phyloP scores from a whole-genome alignment of 208 protist genomes.

The Crithidia sp. region DNA sequence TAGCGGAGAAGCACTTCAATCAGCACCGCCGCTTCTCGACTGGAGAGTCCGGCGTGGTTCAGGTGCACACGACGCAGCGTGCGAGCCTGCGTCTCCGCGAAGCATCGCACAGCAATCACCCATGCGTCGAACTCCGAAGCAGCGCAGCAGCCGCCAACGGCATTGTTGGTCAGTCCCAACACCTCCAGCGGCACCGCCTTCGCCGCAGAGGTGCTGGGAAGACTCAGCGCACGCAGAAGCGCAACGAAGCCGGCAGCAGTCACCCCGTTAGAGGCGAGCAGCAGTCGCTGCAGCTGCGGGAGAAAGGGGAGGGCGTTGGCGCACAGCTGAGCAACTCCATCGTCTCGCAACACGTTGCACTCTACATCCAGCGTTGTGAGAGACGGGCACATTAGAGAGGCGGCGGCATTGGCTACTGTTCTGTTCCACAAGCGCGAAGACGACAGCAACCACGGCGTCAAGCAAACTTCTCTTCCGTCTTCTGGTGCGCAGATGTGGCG shows the following conservation, averaged over 20 bases:
- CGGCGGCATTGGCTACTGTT: not conserved
- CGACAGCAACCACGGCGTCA: conserved; percentile 12
- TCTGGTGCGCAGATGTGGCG: conserved; percentile 6
- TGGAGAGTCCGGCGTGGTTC: conserved; percentile 38
- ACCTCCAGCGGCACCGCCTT: conserved; percentile 14
- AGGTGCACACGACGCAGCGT: conserved; percentile 47
- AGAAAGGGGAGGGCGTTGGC: conserved; percentile 13
- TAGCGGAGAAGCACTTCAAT: conserved; percentile 20
- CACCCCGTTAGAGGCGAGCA: conserved; percentile 34
- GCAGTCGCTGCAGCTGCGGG: conserved; percentile 29
- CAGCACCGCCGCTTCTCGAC: conserved; percentile 17
- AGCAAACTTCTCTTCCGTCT: not conserved
- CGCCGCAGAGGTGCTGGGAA: not conserved
- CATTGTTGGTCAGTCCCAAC: conserved; percentile 57
- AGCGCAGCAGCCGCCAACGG: conserved; percentile 1
- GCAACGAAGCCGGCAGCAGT: conserved; percentile 7
- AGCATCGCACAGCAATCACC: conserved; percentile 10
- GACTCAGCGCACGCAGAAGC: conserved; percentile 1
- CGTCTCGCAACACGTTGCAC: conserved; percentile 37
- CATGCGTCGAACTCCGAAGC: not conserved
- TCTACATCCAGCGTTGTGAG: conserved; percentile 44
- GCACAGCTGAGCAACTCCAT: conserved; percentile 25
- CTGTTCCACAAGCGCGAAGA: conserved; percentile 8
- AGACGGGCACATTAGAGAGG: not conserved
- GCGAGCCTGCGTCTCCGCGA: not conserved